phyloP scores from a whole-genome alignment of 352 stramenopile species.

The Detonula confervacea region DNA sequence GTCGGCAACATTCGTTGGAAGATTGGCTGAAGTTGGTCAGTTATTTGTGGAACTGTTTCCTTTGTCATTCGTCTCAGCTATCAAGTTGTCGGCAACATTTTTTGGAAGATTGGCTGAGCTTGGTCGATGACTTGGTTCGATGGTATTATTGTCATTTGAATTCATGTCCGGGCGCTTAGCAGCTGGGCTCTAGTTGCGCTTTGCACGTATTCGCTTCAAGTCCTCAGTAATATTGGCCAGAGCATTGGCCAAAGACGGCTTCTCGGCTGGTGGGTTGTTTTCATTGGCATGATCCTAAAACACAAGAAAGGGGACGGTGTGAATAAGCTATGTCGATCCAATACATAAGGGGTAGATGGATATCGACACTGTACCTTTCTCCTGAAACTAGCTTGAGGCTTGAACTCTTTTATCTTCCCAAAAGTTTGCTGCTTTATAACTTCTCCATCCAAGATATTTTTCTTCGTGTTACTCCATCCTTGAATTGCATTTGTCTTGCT shows the following conservation, averaged over 20 bases:
- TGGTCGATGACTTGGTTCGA: background rate
- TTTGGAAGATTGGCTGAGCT: conserved; percentile 6
- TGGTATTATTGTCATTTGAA: background rate
- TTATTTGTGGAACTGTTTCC: too few species aligned
- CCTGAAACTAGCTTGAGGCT: background rate
- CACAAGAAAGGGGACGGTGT: background rate
- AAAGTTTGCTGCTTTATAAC: conserved; percentile 17
- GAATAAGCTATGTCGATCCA: background rate
- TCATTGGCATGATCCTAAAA: background rate
- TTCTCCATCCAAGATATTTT: conserved; percentile 19
- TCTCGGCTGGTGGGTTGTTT: background rate
- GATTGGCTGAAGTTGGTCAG: background rate
- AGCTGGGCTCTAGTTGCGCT: background rate
- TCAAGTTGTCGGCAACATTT: conserved; percentile 12
- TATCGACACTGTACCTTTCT: conserved; percentile 3
- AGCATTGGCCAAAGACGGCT: background rate
- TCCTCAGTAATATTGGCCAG: conserved; percentile 6
- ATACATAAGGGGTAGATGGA: background rate
- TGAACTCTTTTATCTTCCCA: conserved; percentile 24
- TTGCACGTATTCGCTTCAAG: conserved; percentile 5
- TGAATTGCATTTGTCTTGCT: conserved; percentile 23
- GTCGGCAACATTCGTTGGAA: conserved; percentile 5
- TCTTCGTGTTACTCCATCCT: conserved; percentile 27
- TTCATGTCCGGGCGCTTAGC: background rate
- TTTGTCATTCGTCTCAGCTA: too few species aligned